A percentile compares a stretch with the other conserved stretches of the same genome.
These are phyloP conservation scores for Cudoniella acicularis DNA, from an alignment of 495 filamentous ascomycete species.

Conservation along the genomic window DNA sequence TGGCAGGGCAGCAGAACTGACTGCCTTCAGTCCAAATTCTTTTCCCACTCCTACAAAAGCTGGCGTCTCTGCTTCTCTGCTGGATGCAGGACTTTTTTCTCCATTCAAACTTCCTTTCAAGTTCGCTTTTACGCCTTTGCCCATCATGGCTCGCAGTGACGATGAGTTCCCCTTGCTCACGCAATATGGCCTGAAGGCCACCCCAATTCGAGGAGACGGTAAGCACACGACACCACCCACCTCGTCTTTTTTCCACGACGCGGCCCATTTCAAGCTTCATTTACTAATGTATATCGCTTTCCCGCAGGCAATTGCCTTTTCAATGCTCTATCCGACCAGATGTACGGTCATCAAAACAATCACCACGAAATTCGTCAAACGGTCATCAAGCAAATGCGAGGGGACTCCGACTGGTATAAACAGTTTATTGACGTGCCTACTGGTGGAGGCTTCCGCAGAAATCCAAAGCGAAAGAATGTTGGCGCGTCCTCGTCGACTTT, in stretches of 20 bases:
- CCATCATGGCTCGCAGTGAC: constrained; percentile 26
- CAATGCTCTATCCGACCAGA: constrained; percentile 72
- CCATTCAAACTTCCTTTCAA: constrained; percentile 1
- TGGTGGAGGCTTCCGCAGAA: constrained; percentile 56
- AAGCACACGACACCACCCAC: constrained; percentile 19
- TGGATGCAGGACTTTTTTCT: not conserved
- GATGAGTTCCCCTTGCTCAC: constrained; percentile 55
- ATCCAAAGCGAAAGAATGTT: constrained; percentile 58
- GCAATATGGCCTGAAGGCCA: constrained; percentile 45
- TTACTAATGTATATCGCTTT: constrained; percentile 14
- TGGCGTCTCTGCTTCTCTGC: not conserved
- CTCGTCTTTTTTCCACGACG: not conserved
- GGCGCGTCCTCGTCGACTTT: constrained; percentile 35
- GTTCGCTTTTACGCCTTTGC: not conserved
- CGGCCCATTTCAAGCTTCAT: not conserved
- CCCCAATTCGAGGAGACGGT: constrained; percentile 49
- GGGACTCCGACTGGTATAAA: constrained; percentile 60
- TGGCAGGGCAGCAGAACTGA: not conserved
- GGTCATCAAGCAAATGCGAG: constrained; percentile 61
- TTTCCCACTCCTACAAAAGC: not conserved
- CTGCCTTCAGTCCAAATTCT: not conserved
- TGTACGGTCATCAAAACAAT: constrained; percentile 59
- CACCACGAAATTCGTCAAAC: constrained; percentile 55
- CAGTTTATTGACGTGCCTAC: constrained; percentile 57
- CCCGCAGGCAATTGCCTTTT: constrained; percentile 69